Conservation (phyloP, 139 green algal species). For the Deuterostichococcus epilithicus region DNA sequence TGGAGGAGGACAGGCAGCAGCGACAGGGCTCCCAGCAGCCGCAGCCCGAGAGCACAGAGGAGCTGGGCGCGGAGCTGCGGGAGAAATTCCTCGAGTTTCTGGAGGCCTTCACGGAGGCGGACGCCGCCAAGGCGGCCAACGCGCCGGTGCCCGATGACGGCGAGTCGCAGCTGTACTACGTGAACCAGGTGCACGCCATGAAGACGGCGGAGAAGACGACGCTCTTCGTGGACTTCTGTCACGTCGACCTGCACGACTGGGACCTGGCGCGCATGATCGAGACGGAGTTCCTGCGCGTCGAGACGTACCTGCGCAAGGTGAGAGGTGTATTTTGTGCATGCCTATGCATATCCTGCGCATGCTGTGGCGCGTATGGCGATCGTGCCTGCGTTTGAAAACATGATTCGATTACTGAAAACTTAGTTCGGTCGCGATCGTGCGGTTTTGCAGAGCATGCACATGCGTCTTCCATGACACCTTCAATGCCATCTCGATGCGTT, state of each 20-base stretch:
- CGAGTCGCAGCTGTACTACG: constrained; percentile 19
- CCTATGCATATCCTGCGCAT: constrained; percentile 1
- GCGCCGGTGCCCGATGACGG: background rate
- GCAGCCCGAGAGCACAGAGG: background rate
- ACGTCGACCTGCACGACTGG: constrained; percentile 65
- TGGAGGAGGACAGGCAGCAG: background rate
- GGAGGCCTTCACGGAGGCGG: constrained; percentile 5
- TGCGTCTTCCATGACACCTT: background rate
- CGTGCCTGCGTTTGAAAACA: constrained; percentile 10
- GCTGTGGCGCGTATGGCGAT: too few relatives aligned
- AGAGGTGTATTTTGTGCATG: background rate
- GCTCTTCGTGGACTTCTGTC: constrained; percentile 74
- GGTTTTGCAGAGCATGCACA: background rate
- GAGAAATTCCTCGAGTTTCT: constrained; percentile 30
- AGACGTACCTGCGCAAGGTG: background rate
- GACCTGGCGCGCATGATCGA: constrained; percentile 50
- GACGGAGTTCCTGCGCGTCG: constrained; percentile 29
- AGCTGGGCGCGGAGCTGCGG: constrained; percentile 5
- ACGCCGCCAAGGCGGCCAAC: background rate
- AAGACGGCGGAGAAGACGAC: constrained; percentile 51
- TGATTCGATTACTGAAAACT: constrained; percentile 73
- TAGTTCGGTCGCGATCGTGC: background rate
- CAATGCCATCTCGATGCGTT: background rate
- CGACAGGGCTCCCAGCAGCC: background rate
- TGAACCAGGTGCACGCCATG: constrained; percentile 48